phyloP scores from a whole-genome alignment of 2,329 filamentous ascomycete species.

The Aspergillus niger region DNA sequence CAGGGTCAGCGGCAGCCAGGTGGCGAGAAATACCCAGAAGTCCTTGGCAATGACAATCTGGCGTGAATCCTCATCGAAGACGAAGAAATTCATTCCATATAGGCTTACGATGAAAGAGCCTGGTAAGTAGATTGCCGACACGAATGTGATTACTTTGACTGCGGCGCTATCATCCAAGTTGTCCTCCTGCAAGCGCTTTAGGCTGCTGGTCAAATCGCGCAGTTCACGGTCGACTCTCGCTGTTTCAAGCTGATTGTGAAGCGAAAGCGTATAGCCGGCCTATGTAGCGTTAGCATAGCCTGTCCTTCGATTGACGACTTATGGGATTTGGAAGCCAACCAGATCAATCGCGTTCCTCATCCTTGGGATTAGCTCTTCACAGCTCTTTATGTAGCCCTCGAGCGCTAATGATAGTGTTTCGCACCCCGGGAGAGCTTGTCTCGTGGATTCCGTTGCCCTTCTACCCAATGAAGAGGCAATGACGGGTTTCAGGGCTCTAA shows the following conservation, averaged over 20 bases:
- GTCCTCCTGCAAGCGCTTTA: neutral
- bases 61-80: neutral
- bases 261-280: neutral
- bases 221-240: neutral
- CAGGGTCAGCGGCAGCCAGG: neutral
- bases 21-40: neutral
- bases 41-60: neutral
- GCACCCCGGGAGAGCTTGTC: neutral
- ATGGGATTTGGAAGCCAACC: neutral
- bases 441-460: neutral
- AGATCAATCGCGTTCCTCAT: neutral
- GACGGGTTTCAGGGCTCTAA: neutral
- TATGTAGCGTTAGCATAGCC: neutral
- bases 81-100: conserved; percentile 3
- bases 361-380: neutral
- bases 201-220: neutral
- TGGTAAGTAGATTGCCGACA: neutral
- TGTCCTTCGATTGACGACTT: neutral
- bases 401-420: neutral
- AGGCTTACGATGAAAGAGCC: neutral
- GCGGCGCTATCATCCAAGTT: neutral
- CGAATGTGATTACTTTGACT: neutral
- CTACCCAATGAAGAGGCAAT: neutral
- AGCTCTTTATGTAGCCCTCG: neutral
- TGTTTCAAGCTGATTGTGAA: neutral